Evolutionary conservation across 2,329 filamentous ascomycete genomes (phyloP), one percentile per base, ranked within the genome.

Genomic region (Chaetomiaceae sp.): DNA sequence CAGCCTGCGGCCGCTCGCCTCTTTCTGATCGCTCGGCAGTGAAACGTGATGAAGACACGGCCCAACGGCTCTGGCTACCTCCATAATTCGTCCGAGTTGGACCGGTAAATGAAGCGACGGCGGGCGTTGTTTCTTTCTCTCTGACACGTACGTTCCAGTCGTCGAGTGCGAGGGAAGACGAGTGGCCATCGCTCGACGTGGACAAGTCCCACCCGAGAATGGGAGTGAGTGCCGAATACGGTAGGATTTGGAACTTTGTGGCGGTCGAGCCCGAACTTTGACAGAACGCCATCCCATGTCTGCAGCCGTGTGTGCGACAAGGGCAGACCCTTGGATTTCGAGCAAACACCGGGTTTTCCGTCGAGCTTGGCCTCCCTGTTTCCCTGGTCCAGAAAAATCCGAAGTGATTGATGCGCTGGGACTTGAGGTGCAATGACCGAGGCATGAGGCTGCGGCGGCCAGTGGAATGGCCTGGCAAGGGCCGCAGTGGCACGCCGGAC

Each of bases 11-110:
- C 50, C 47, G 38, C 34, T 23, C 38, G 46, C 46, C n/a, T 15
- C 23, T 12, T 42, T 38, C 31, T 50, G 53, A 47, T 58, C 42
- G 50, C 49, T 53, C 25, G 43, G 43, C 39, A 34, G 51, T 58
- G 56, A 56, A 58, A 58, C 50, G 39, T 22, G 29, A 7, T 9
- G 8, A 23, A 22, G 33, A 37, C 27, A 7, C 44, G 15, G 25
- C 17, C 6, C 22, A 9, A 29, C 23, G 19, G 40, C 40, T 29
- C 6, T 45, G 29, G 40, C 8, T 17, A 17, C 17, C 23, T 34
- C 47, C 36, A 38, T 36, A 25, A 48, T 40, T 49, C 44, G 44
- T 47, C 44, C 37, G 25, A 37, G 27, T 37, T n/a, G 19, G 36
- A 17, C 42, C n/a, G n/a, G n/a, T n/a, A n/a, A n/a, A n/a, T n/a